phyloP scores from a whole-genome alignment of 148 eudicot species.

The Rhododendron ferrugineum region DNA sequence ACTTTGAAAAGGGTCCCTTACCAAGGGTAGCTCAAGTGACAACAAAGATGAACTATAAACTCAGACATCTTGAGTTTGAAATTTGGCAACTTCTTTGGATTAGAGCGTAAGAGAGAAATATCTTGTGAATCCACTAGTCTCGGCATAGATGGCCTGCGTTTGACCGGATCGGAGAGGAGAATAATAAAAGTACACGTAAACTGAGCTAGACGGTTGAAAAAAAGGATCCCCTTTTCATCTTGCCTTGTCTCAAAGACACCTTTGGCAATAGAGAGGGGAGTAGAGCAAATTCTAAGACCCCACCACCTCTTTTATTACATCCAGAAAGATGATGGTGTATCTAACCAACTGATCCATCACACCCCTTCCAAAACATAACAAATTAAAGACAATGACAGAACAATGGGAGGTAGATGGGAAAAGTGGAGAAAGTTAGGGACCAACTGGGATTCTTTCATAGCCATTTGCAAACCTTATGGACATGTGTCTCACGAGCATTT shows the following conservation, averaged over 20 bases:
- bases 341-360: background rate
- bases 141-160: background rate
- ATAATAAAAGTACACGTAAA: background rate
- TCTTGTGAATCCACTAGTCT: background rate
- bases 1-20: background rate
- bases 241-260: background rate
- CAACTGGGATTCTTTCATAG: background rate
- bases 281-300: background rate
- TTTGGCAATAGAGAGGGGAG: background rate
- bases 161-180: background rate
- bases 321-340: background rate
- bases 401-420: background rate
- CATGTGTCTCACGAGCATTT: too few relatives aligned
- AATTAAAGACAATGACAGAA: background rate
- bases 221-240: background rate
- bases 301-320: background rate
- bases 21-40: background rate
- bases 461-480: background rate
- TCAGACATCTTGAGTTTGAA: background rate
- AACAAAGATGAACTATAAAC: background rate
- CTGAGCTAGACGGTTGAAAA: background rate
- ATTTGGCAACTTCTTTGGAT: background rate
- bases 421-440: background rate
- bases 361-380: background rate
- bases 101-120: background rate